Evolutionary conservation across 176 grass and related monocot genomes (phyloP).

Genomic region (Lolium perenne): DNA sequence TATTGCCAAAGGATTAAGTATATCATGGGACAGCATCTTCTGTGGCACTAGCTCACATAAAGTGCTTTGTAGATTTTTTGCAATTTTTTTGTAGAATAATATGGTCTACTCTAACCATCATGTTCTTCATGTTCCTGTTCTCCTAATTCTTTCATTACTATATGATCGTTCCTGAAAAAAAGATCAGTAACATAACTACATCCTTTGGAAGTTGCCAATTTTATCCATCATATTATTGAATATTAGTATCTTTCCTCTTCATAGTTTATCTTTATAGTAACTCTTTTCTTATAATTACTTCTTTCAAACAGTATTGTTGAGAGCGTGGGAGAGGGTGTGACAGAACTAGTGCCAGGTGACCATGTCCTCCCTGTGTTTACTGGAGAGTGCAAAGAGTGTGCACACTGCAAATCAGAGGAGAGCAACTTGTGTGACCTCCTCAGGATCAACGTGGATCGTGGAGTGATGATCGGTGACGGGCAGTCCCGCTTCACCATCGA

Average conservation of each 20-base stretch:
- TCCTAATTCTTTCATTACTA: not conserved
- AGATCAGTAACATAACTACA: no score
- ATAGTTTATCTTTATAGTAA: not conserved
- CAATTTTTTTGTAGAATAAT: not conserved
- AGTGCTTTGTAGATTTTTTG: not conserved
- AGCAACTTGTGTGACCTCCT: conserved; percentile 95
- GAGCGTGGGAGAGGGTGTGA: conserved; percentile 82
- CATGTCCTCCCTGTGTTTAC: conserved; percentile 89
- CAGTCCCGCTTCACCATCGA: conserved; percentile 65
- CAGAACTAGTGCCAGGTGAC: conserved; percentile 66
- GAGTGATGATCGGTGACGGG: conserved; percentile 65
- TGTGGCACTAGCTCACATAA: not conserved
- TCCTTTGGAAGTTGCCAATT: no score
- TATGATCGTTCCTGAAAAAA: no score
- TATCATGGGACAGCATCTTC: not conserved
- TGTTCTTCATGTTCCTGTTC: not conserved
- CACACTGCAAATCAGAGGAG: conserved; percentile 77
- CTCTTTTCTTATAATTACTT: not conserved
- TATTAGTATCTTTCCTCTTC: not conserved
- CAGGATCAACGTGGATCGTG: conserved; percentile 72
- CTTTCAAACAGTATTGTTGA: conserved; percentile 64
- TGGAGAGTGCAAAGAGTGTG: conserved; percentile 91
- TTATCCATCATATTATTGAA: no score
- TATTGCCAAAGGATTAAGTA: not conserved
- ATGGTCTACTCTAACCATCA: not conserved